phyloP scores from a whole-genome alignment of 768 basidiomycete genomes.

The Scleroderma citrinum region DNA sequence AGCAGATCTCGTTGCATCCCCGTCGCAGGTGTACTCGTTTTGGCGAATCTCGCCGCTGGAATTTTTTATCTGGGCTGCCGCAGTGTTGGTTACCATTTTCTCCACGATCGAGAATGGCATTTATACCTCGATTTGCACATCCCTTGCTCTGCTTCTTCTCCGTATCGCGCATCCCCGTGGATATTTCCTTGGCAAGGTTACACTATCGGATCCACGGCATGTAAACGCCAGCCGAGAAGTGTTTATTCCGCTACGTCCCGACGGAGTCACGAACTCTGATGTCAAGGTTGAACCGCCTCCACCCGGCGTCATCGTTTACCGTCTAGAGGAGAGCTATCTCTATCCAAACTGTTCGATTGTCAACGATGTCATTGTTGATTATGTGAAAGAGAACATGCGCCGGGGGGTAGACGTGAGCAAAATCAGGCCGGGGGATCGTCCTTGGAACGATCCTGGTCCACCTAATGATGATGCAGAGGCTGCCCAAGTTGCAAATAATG shows the following conservation, averaged over 20 bases:
- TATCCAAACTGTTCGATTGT: slow-evolving; percentile 71
- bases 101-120: slow-evolving; percentile 92
- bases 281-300: slow-evolving; percentile 72
- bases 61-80: slow-evolving; percentile 81
- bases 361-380: slow-evolving; percentile 71
- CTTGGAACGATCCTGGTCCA: slow-evolving; percentile 94
- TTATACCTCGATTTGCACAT: slow-evolving; percentile 79
- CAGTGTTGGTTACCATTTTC: slow-evolving; percentile 87
- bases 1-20: slow-evolving; percentile 80
- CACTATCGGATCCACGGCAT: slow-evolving; percentile 39
- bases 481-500: slow-evolving; percentile 45
- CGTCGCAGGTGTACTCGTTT: slow-evolving; percentile 74
- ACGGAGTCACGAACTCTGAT: slow-evolving; percentile 58
- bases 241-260: slow-evolving; percentile 68
- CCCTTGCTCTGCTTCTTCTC: slow-evolving; percentile 72
- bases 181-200: slow-evolving; percentile 84
- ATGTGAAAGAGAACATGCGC: slow-evolving; percentile 73
- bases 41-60: slow-evolving; percentile 95
- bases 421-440: slow-evolving; percentile 65
- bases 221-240: slow-evolving; percentile 55
- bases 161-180: slow-evolving; percentile 86
- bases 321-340: slow-evolving; percentile 85
- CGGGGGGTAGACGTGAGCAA: slow-evolving; percentile 67
- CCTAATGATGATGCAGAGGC: slow-evolving; percentile 37
- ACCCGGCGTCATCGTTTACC: slow-evolving; percentile 87